These are phyloP conservation scores for Phytopythium oedochilum DNA, from an alignment of 352 stramenopile species.

Conservation along the genomic window DNA sequence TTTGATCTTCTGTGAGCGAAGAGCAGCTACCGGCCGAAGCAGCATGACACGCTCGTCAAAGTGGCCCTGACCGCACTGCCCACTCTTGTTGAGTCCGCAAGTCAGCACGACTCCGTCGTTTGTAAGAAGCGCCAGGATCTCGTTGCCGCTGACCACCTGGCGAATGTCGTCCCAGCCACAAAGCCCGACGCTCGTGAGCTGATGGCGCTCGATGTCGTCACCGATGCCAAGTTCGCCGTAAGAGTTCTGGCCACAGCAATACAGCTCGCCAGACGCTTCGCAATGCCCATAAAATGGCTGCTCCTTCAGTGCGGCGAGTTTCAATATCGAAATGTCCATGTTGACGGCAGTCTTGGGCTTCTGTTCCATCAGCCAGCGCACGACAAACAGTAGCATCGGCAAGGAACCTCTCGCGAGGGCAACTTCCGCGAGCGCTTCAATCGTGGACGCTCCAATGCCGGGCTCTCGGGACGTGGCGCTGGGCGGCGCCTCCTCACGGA, in stretches of 20 bases:
- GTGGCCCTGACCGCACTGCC: slow-evolving; percentile 83
- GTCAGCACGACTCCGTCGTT: slow-evolving; percentile 78
- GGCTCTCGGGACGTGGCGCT: slow-evolving; percentile 9
- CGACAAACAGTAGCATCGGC: slow-evolving; percentile 59
- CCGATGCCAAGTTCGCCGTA: slow-evolving; percentile 85
- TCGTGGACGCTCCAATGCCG: slow-evolving; percentile 40
- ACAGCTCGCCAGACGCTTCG: slow-evolving; percentile 80
- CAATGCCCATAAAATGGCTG: slow-evolving; percentile 86
- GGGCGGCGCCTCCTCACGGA: neutral
- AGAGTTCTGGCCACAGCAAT: slow-evolving; percentile 86
- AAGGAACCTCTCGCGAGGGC: slow-evolving; percentile 66
- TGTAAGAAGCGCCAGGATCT: slow-evolving; percentile 77
- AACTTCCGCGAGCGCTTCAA: slow-evolving; percentile 76
- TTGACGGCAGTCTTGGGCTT: slow-evolving; percentile 33
- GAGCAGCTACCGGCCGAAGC: slow-evolving; percentile 64
- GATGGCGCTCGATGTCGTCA: slow-evolving; percentile 80
- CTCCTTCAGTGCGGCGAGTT: slow-evolving; percentile 77
- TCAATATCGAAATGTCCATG: slow-evolving; percentile 47
- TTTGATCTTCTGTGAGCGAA: slow-evolving; percentile 75
- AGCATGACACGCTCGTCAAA: slow-evolving; percentile 87
- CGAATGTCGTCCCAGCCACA: slow-evolving; percentile 82
- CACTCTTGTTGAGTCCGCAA: slow-evolving; percentile 86
- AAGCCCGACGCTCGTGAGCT: slow-evolving; percentile 70
- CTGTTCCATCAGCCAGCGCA: slow-evolving; percentile 72
- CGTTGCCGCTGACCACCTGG: slow-evolving; percentile 81